Evolutionary conservation across 192 early-diverging fungal genomes (phyloP).

Genomic region (Oehlia diaphana): DNA sequence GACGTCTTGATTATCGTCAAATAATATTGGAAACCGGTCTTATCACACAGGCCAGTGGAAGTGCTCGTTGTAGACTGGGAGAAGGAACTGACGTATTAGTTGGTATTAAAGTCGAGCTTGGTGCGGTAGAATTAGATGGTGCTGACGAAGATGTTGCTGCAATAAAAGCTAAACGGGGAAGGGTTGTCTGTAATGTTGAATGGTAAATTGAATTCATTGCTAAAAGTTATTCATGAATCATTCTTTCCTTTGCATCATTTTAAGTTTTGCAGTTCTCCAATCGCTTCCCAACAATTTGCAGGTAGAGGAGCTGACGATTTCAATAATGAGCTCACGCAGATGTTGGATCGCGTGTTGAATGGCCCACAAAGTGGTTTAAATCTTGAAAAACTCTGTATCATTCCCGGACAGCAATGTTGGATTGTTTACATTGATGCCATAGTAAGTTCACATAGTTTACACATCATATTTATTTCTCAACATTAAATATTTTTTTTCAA

Average conservation of each 20-base stretch:
- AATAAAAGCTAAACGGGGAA: conserved; percentile 44
- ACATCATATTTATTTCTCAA: neutral
- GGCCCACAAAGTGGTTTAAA: conserved; percentile 83
- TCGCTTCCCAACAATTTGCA: conserved; percentile 79
- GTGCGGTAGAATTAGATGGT: conserved; percentile 58
- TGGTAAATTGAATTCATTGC: conserved; percentile 54
- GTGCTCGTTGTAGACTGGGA: conserved; percentile 77
- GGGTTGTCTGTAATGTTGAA: conserved; percentile 87
- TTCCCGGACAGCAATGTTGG: conserved; percentile 89
- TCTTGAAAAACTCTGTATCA: conserved; percentile 84
- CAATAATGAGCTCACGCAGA: conserved; percentile 83
- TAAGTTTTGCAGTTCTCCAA: conserved; percentile 61
- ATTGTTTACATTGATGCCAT: conserved; percentile 87
- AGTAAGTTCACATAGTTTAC: conserved; percentile 39
- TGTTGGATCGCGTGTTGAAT: conserved; percentile 78
- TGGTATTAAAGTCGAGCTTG: conserved; percentile 93
- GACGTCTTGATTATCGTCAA: conserved; percentile 72
- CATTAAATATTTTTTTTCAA: neutral
- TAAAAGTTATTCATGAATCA: neutral
- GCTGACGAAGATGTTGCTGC: conserved; percentile 47
- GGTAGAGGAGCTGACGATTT: conserved; percentile 78
- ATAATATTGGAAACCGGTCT: conserved; percentile 82
- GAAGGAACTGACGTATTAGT: conserved; percentile 90
- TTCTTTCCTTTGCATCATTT: conserved; percentile 11
- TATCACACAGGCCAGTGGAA: conserved; percentile 89